phyloP scores from a whole-genome alignment of 2,329 filamentous ascomycete species.

The Trichoderma hamatum region DNA sequence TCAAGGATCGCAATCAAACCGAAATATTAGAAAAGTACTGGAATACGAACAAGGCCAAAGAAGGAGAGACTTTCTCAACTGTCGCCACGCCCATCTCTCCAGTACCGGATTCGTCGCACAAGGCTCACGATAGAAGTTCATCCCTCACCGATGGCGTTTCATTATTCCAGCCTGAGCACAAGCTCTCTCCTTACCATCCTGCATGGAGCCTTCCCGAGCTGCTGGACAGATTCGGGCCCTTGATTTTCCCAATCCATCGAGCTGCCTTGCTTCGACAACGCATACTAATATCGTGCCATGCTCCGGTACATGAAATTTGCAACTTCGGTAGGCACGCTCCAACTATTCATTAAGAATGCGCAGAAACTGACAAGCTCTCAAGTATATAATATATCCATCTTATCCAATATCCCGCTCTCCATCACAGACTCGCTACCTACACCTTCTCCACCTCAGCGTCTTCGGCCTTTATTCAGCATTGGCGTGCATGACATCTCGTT shows the following conservation, averaged over 20 bases:
- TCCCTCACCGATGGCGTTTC: conserved; percentile 65
- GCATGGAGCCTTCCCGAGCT: conserved; percentile 79
- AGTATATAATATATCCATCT: conserved; percentile 94
- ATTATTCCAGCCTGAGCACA: conserved; percentile 62
- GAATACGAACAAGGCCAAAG: conserved; percentile 55
- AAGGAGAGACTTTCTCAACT: conserved; percentile 41
- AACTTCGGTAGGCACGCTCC: conserved; percentile 70
- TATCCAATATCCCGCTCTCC: conserved; percentile 82
- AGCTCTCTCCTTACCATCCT: conserved; percentile 78
- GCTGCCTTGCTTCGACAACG: conserved; percentile 84
- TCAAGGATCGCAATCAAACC: conserved; percentile 65
- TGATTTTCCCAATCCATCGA: conserved; percentile 89
- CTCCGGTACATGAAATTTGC: conserved; percentile 82
- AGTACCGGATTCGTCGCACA: conserved; percentile 37
- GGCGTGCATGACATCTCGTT: conserved; percentile 91
- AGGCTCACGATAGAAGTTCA: conserved; percentile 56
- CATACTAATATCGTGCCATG: conserved; percentile 82
- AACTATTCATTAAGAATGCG: conserved; percentile 31
- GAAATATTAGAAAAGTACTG: conserved; percentile 77
- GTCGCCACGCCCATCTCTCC: conserved; percentile 43
- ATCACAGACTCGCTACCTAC: conserved; percentile 70
- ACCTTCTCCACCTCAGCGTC: conserved; percentile 63
- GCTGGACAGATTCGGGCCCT: conserved; percentile 81
- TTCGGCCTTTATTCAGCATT: conserved; percentile 86
- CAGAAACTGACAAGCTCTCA: conserved; percentile 10